Percentiles rank a stretch among this genome's conserved stretches.
Evolutionary conservation across 192 early-diverging fungal species (phyloP).

Genomic region (Coemansia sp.): DNA sequence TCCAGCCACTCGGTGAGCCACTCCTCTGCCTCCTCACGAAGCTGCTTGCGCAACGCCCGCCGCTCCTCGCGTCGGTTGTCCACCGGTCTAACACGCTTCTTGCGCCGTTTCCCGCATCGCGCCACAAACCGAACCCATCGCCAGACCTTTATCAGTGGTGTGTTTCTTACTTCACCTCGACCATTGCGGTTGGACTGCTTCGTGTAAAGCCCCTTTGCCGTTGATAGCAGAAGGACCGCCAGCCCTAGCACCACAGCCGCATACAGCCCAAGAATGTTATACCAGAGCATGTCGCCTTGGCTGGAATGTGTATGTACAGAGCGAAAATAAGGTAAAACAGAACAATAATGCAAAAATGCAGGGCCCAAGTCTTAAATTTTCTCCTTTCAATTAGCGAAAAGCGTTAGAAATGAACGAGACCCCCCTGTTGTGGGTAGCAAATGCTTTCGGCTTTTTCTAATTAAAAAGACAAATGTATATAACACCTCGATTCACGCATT

Average conservation of each 20-base stretch:
- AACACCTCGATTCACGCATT: neutral
- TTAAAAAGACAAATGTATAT: neutral
- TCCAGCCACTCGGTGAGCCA: slow-evolving; percentile 49
- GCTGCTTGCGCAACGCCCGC: slow-evolving; percentile 42
- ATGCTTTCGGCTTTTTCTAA: neutral
- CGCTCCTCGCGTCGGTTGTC: slow-evolving; percentile 46
- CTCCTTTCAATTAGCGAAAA: neutral
- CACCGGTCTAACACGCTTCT: slow-evolving; percentile 30
- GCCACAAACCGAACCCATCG: slow-evolving; percentile 48
- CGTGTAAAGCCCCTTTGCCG: slow-evolving; percentile 21
- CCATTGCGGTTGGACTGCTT: slow-evolving; percentile 7
- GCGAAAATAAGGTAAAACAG: neutral
- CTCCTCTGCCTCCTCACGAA: slow-evolving; percentile 52
- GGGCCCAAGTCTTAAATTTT: neutral
- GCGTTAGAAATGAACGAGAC: neutral
- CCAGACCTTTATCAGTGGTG: slow-evolving; percentile 35
- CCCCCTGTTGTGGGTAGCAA: neutral
- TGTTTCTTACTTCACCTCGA: slow-evolving; percentile 16
- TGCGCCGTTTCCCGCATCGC: slow-evolving; percentile 46
- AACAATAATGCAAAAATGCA: neutral
- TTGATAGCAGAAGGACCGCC: slow-evolving; percentile 31
- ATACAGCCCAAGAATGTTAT: slow-evolving; percentile 49
- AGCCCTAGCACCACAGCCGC: slow-evolving; percentile 38
- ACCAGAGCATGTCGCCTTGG: slow-evolving; percentile 27
- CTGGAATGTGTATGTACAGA: neutral